A percentile compares a stretch with the other conserved stretches of the same genome.
phyloP scores from a whole-genome alignment of 2,329 filamentous ascomycete genomes.

The Ophiocordyceps unilateralis region DNA sequence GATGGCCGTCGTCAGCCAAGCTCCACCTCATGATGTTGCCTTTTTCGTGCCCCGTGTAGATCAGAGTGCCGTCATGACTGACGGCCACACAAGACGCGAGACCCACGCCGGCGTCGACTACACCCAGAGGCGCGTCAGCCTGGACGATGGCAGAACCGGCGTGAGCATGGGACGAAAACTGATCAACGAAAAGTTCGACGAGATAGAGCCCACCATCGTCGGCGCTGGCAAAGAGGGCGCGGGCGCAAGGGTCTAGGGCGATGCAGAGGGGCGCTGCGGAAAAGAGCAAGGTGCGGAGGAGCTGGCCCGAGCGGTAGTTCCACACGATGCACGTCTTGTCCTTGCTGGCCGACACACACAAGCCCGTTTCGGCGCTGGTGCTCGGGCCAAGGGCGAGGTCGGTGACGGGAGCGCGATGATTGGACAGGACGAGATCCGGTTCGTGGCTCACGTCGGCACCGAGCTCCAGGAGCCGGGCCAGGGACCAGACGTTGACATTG shows the following conservation, averaged over 20 bases:
- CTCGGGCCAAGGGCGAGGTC: conserved; percentile 47
- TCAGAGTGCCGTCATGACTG: conserved; percentile 64
- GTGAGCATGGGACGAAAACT: conserved; percentile 34
- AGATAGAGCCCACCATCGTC: conserved; percentile 68
- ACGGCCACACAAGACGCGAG: conserved; percentile 50
- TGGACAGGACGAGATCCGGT: conserved; percentile 61
- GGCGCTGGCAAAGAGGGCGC: conserved; percentile 66
- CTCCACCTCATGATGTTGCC: conserved; percentile 74
- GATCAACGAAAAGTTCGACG: conserved; percentile 50
- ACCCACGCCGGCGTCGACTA: conserved; percentile 44
- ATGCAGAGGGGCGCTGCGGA: conserved; percentile 55
- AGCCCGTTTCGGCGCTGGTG: conserved; percentile 49
- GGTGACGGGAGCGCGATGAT: conserved; percentile 60
- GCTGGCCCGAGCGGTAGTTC: conserved; percentile 69
- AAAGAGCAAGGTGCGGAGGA: conserved; percentile 69
- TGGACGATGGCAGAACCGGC: conserved; percentile 37
- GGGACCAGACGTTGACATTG: conserved; percentile 82
- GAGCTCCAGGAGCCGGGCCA: conserved; percentile 53
- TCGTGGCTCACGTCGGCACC: conserved; percentile 39
- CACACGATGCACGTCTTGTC: conserved; percentile 86
- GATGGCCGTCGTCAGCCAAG: conserved; percentile 50
- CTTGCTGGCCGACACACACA: conserved; percentile 67
- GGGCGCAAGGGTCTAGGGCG: conserved; percentile 63
- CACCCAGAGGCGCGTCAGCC: conserved; percentile 33
- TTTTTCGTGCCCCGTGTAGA: conserved; percentile 66